Base-by-base conservation (phyloP, 345 rosid genomes). In the Eucalyptus brandiana region DNA sequence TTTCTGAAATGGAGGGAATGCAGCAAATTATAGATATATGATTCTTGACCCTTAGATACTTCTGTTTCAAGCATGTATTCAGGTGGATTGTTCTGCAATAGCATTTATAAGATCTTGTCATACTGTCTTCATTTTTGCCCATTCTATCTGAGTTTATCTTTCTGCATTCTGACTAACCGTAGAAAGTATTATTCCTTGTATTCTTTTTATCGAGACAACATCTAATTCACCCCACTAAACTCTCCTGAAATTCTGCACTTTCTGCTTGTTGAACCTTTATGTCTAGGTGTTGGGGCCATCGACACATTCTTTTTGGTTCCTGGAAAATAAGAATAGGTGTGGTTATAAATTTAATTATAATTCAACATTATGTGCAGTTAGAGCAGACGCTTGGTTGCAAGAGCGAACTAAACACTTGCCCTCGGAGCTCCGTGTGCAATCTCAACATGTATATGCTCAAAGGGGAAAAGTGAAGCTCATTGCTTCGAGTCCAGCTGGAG, bases 401-500 rank as follows among this genome's bases (percentile, higher is more conserved):
- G 58, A 49, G 60, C 87, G 0, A 49, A 86, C 87, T 30, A 86
- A 34, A 53, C 26, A 54, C 65, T 44, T 37, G 18, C 87, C 60
- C 12, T 17, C 47, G 1, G 87, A 28, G 45, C n/a, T 51, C 60
- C 5, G 5, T 28, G 4, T 76, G 49, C 60, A 34, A 54, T n/a
- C 65, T 51, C 86, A 14, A 44, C 87, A 19, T 17, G 28, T 88
- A n/a, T 81, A 9, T 3, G 12, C 62, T 37, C 50, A 50, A 34
- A 60, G 45, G 58, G 58, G 50, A 60, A 44, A 23, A 44, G 50
- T 26, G 1, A 49, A 26, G 58, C 42, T 89, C 23, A 60, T 92
- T 45, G 86, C 54, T 18, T 91, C 92, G 11, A 91, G 89, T 88
- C 94, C 94, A 14, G 87, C 83, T 37, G 89, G 65, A 45, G 47